Evolutionary conservation across 2,329 filamentous ascomycete species (phyloP), one percentile per base, ranked within the genome.

Genomic region (Coniochaeta hoffmannii): DNA sequence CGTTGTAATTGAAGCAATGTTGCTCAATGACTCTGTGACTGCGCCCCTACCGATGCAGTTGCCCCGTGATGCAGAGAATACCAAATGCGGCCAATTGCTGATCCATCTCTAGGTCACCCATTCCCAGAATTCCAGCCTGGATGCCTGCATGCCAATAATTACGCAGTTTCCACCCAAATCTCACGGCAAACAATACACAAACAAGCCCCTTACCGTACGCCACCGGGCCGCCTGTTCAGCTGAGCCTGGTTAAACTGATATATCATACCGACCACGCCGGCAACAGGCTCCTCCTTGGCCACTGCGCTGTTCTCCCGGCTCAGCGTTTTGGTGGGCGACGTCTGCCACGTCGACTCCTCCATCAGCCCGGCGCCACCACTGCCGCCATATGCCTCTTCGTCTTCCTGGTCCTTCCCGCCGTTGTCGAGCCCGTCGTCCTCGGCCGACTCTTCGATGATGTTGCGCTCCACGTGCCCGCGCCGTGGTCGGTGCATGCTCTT

Each of bases 301-400:
- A 69, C 69, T 8, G 69, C 71, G 62, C 79, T 83, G 59, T 75
- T 78, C 59, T 82, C 80, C 28, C 78, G 72, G 44, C 76, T 80
- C 17, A 81, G 60, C 0, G 72, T 76, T 56, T 74, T 75, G 1
- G 73, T 73, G 1, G 80, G 80, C 3, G 79, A 79, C 15, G 78
- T 81, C 64, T 83, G 79, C 81, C 81, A 84, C 9, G 76, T 76
- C 3, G 81, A 84, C 71, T 80, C 82, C 56, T 74, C 87, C 63
- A 81, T 76, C 11, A 51, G 31, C n/a, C 49, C 49, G 1, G 69
- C 73, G 0, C 73, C 76, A n/a, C n/a, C n/a, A 1, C 73, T 74
- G 22, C 72, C 75, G 44, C 78, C 77, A 65, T 82, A 82, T 60
- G 81, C 62, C 30, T 83, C 82, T 2, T 80, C 83, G 12, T 88